A percentile compares a stretch with the other conserved stretches of the same genome.
These are phyloP conservation scores for Grigorovia yakushimaensis DNA, from an alignment of 805 yeast species.

Conservation along the genomic window DNA sequence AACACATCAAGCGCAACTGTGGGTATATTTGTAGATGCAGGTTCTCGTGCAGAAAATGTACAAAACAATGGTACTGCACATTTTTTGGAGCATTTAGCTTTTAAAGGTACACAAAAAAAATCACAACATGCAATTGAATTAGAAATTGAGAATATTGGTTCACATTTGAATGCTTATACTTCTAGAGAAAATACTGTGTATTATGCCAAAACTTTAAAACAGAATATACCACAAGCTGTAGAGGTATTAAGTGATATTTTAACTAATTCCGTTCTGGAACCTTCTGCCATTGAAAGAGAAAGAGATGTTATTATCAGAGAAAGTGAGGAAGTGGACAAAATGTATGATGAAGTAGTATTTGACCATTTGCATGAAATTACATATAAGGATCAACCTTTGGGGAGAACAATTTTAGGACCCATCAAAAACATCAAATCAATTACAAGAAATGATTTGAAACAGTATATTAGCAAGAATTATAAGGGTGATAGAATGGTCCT, in stretches of 20 bases:
- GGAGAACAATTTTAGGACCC: constrained; percentile 95
- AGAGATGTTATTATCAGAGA: constrained; percentile 94
- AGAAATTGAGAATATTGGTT: constrained; percentile 92
- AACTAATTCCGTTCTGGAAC: constrained; percentile 75
- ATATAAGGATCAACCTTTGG: constrained; percentile 82
- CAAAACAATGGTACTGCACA: constrained; percentile 94
- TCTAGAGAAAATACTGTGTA: constrained; percentile 96
- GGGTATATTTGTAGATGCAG: constrained; percentile 98
- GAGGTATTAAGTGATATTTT: constrained; percentile 85
- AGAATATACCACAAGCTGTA: constrained; percentile 75
- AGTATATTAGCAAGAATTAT: constrained; percentile 77
- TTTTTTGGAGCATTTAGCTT: constrained; percentile 91
- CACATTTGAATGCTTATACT: constrained; percentile 97
- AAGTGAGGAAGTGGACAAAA: constrained; percentile 94
- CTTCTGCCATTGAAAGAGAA: constrained; percentile 84
- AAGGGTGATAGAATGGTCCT: constrained; percentile 96
- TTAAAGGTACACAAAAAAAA: constrained; percentile 82
- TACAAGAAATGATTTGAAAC: constrained; percentile 61
- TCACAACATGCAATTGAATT: constrained; percentile 76
- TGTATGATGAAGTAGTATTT: constrained; percentile 96
- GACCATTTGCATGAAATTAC: constrained; percentile 93
- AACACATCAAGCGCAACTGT: constrained; percentile 90
- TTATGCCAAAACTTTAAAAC: constrained; percentile 77
- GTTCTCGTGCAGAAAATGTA: constrained; percentile 86
- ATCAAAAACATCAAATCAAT: constrained; percentile 77